Conservation (phyloP, 2,329 filamentous ascomycete species). For the Neonectria coccinea region DNA sequence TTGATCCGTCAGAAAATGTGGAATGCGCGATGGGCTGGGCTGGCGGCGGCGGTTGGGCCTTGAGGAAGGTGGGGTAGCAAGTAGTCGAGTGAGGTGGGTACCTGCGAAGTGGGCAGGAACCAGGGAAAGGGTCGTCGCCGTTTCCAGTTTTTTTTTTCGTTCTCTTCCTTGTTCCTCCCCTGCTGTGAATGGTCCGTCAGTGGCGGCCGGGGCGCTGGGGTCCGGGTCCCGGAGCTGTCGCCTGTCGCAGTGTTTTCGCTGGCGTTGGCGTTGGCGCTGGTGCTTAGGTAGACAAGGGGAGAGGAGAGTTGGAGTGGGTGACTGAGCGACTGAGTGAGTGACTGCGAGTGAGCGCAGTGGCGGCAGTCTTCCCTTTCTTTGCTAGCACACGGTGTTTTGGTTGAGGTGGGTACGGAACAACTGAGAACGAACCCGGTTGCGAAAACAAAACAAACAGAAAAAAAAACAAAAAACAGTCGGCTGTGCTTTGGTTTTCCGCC, state of each 20-base stretch:
- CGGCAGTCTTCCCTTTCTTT: conserved; percentile 2
- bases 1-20: conserved; percentile 29
- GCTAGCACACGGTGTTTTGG: conserved; percentile 15
- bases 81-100: background rate
- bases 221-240: conserved; percentile 15
- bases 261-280: conserved; percentile 3
- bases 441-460: conserved; percentile 15
- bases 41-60: conserved; percentile 38
- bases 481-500: conserved; percentile 11
- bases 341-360: background rate
- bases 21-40: background rate
- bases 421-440: background rate
- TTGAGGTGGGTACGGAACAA: conserved; percentile 7
- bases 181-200: conserved; percentile 8
- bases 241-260: background rate
- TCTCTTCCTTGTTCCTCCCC: conserved; percentile 2
- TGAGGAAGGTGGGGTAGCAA: conserved; percentile 20
- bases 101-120: conserved; percentile 18
- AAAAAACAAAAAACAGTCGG: conserved; percentile 9
- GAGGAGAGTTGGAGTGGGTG: conserved; percentile 17
- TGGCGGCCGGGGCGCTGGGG: conserved; percentile 13
- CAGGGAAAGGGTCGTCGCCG: conserved; percentile 13
- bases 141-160: conserved; percentile 27
- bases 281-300: conserved; percentile 33
- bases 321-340: background rate